Conservation (phyloP, 2,329 filamentous ascomycete genomes). For the Teratosphaeriaceae sp. region DNA sequence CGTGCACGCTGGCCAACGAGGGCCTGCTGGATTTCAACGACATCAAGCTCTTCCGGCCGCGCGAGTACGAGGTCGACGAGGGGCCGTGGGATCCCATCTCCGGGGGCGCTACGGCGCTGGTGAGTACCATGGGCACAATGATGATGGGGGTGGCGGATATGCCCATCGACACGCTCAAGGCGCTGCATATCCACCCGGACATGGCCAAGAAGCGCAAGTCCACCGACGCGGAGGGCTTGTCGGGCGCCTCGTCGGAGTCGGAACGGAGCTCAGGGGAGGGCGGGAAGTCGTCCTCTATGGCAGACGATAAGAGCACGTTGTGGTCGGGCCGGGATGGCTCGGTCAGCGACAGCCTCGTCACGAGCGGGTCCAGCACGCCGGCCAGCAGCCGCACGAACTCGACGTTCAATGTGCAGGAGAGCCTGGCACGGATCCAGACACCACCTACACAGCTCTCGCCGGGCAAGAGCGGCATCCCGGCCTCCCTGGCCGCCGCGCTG, state of each 20-base stretch:
- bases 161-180: constrained; percentile 49
- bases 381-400: constrained; percentile 18
- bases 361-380: constrained; percentile 7
- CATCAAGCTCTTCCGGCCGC: constrained; percentile 58
- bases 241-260: neutral
- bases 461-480: constrained; percentile 4
- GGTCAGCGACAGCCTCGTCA: constrained; percentile 1
- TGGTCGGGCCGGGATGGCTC: neutral
- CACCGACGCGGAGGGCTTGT: constrained; percentile 1
- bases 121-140: constrained; percentile 77
- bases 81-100: constrained; percentile 75
- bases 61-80: constrained; percentile 70
- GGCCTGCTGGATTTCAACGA: constrained; percentile 61
- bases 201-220: constrained; percentile 19
- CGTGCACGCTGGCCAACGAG: constrained; percentile 59
- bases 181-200: constrained; percentile 38
- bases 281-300: neutral
- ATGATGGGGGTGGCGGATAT: constrained; percentile 76
- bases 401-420: constrained; percentile 26
- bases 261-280: neutral
- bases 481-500: constrained; percentile 20
- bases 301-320: neutral
- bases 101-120: constrained; percentile 66
- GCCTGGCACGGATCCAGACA: constrained; percentile 19
- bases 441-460: neutral